These are phyloP conservation scores for Isabelozyma heimii DNA, from an alignment of 805 yeast species.

Conservation along the genomic window DNA sequence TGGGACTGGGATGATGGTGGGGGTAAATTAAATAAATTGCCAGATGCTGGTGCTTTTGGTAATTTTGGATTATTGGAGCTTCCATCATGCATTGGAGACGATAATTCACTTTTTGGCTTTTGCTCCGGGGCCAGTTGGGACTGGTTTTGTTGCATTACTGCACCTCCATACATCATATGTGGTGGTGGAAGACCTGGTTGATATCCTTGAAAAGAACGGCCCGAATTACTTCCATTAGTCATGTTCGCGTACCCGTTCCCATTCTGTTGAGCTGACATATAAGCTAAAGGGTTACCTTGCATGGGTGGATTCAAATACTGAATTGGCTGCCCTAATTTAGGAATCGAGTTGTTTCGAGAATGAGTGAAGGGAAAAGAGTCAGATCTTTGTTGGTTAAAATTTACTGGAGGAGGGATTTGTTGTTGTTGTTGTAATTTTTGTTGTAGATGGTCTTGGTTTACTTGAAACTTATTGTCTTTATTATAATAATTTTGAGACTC, in stretches of 20 bases:
- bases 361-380: slow-evolving; percentile 5
- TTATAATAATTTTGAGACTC: slow-evolving; percentile 35
- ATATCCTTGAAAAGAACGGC: slow-evolving; percentile 10
- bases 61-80: slow-evolving; percentile 28
- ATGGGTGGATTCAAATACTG: slow-evolving; percentile 11
- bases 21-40: slow-evolving; percentile 27
- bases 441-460: slow-evolving; percentile 11
- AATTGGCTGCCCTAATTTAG: slow-evolving; percentile 17
- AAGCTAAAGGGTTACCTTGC: slow-evolving; percentile 21
- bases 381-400: not conserved
- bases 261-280: slow-evolving; percentile 11
- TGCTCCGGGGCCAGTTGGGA: slow-evolving; percentile 3
- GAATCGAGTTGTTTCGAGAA: slow-evolving; percentile 13
- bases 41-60: slow-evolving; percentile 24
- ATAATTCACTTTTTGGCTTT: slow-evolving; percentile 33
- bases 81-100: slow-evolving; percentile 26
- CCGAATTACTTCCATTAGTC: not conserved
- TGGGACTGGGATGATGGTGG: slow-evolving; percentile 25
- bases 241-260: slow-evolving; percentile 8
- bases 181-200: slow-evolving; percentile 14
- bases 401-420: slow-evolving; percentile 1
- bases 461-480: slow-evolving; percentile 15
- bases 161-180: slow-evolving; percentile 22
- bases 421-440: slow-evolving; percentile 9
- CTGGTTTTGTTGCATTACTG: slow-evolving; percentile 13